Base-by-base conservation (phyloP, 2,329 filamentous ascomycete genomes). In the Colletotrichum euphorbiae region DNA sequence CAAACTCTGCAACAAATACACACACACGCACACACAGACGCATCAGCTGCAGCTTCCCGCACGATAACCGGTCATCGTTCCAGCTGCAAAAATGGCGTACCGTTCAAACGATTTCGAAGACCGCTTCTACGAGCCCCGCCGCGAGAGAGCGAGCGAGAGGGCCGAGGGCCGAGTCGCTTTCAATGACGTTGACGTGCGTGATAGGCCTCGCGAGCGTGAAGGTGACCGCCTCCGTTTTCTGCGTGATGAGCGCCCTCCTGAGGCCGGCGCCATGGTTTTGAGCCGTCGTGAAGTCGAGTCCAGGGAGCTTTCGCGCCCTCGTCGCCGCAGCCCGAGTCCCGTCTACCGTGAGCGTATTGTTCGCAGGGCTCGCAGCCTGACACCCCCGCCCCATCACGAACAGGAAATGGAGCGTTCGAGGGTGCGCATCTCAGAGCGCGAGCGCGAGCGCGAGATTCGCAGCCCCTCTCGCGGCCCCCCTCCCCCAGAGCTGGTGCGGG, bases 251-350 rank as follows among this genome's bases (percentile, higher is more conserved):
- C 75, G 71, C 31, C 80, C 84, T 62, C 82, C 82, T 28, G 85
- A 88, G 66, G 77, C 81, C 28, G 85, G 85, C 3, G 80, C 82
- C 42, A 76, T 89, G 73, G 86, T 89, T 17, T 80, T 89, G 54
- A 83, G 86, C 58, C 79, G 84, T 71, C 82, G 85, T 51, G 85
- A 88, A 63, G 80, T 87, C 57, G 86, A 88, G 77, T 86, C 83
- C 1, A 73, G 85, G 67, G 85, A 88, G 74, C 78, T 80, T 46
- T 76, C 77, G 42, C 79, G 85, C 58, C 80, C 81, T 60, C 82
- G 81, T 60, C 79, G 77, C 46, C 80, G 82, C 57, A 83, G 80
- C 58, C 84, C 81, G 66, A 80, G 78, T 69, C 82, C 83, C 24
- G 70, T 76, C 24, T 69, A 71, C 45, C 61, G 69, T 33, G 67